A percentile compares a stretch with the other conserved stretches of the same genome.
phyloP scores from a whole-genome alignment of 306 rosid genomes.

The cucumber (Cucumis sativus) region Cucumber_9930_V3 NC_026659.2:1354001-1354500 shows the following conservation, averaged over 20 bases:
- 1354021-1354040: background rate
- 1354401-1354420: conserved; percentile 7
- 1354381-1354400: background rate
- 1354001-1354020: background rate
- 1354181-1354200: background rate
- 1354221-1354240: no score
- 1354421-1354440: background rate
- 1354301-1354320: background rate
- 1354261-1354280: background rate
- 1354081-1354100: background rate
- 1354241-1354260: background rate
- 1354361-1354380: background rate
- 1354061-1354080: background rate
- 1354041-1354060: background rate
- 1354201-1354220: background rate
- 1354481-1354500: no score
- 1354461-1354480: background rate
- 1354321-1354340: background rate
- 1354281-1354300: background rate
- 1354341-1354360: conserved; percentile 1
- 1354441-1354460: background rate
- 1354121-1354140: background rate
- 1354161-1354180: background rate
- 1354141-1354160: background rate
- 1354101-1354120: background rate